Evolutionary conservation across 371 early-diverging fungal genomes (phyloP).

Genomic region (Rhizopus delemar): DNA sequence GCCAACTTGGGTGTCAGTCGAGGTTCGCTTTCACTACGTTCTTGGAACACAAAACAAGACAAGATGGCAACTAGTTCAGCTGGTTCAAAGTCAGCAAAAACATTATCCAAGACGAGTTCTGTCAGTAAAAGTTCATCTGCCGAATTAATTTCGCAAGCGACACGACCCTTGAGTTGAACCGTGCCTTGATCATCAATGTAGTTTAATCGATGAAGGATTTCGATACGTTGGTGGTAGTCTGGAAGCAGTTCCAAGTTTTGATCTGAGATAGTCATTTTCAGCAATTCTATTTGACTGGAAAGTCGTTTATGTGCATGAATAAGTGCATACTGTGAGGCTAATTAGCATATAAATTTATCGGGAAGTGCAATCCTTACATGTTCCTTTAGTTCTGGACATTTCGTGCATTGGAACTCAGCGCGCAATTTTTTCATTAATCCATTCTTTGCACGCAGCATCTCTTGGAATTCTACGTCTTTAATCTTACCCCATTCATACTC

Average conservation of each 20-base stretch:
- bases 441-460: conserved; percentile 54
- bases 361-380: conserved; percentile 59
- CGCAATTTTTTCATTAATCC: conserved; percentile 48
- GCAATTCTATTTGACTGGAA: conserved; percentile 68
- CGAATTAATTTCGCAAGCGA: conserved; percentile 98
- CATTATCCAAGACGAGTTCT: conserved; percentile 97
- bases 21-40: conserved; percentile 69
- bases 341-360: neutral
- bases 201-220: conserved; percentile 75
- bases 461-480: conserved; percentile 84
- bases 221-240: conserved; percentile 87
- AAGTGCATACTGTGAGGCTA: conserved; percentile 56
- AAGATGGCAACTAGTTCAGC: conserved; percentile 95
- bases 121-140: conserved; percentile 97
- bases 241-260: conserved; percentile 91
- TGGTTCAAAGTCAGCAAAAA: conserved; percentile 85
- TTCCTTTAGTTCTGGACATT: conserved; percentile 79
- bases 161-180: conserved; percentile 97
- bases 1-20: conserved; percentile 63
- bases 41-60: conserved; percentile 97
- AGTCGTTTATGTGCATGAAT: conserved; percentile 71
- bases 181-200: conserved; percentile 85
- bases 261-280: conserved; percentile 80
- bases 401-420: conserved; percentile 69
- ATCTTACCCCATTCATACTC: conserved; percentile 79